These are phyloP conservation scores for Colletotrichum sp. DNA, from an alignment of 2,329 filamentous ascomycete species.

Conservation along the genomic window DNA sequence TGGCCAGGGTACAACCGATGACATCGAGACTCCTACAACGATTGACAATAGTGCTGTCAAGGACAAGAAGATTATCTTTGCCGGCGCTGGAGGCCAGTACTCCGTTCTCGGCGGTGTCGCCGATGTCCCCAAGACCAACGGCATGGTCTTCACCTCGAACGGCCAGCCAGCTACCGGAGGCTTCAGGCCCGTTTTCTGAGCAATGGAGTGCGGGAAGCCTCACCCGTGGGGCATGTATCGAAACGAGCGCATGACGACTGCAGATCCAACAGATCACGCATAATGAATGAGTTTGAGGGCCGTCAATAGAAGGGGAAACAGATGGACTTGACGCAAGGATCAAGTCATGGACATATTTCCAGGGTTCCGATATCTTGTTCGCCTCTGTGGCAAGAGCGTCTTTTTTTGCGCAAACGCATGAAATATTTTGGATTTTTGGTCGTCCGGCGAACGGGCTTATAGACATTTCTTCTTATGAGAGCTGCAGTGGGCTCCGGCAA, in stretches of 20 bases:
- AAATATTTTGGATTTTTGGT: not conserved
- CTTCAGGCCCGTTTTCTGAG: constrained; percentile 15
- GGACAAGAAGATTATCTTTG: constrained; percentile 75
- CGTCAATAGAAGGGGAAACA: not conserved
- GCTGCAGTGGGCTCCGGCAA: not conserved
- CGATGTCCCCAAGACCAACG: constrained; percentile 32
- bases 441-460: constrained; percentile 8
- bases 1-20: constrained; percentile 78
- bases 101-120: constrained; percentile 62
- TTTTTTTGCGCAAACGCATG: not conserved
- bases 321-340: not conserved
- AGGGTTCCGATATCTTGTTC: not conserved
- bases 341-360: not conserved
- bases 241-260: not conserved
- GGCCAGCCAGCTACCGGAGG: constrained; percentile 16
- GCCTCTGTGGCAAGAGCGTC: constrained; percentile 4
- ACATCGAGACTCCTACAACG: constrained; percentile 76
- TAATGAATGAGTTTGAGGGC: not conserved
- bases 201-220: not conserved
- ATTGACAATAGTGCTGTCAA: constrained; percentile 87
- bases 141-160: constrained; percentile 23
- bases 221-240: not conserved
- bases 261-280: not conserved
- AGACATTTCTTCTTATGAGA: not conserved
- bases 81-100: constrained; percentile 90